Percentiles rank a stretch among this genome's conserved stretches.
Conservation (phyloP, 2,329 filamentous ascomycete genomes). For the Ophiobolus disseminans region DNA sequence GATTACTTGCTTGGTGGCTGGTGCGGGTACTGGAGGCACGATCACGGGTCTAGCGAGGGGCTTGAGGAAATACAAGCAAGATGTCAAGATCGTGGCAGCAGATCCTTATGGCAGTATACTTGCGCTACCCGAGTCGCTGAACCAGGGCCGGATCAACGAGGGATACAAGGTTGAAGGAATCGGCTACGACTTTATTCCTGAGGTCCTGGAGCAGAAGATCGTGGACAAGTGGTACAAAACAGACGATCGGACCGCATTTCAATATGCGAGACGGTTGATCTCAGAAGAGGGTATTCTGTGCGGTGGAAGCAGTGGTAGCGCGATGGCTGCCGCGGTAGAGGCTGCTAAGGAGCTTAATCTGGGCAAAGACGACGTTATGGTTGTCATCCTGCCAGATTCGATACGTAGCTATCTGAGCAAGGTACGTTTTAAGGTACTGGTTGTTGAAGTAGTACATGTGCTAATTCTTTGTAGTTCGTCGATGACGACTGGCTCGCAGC, state of each 20-base stretch:
- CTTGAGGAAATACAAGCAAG: constrained; percentile 82
- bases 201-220: constrained; percentile 79
- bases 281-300: constrained; percentile 93
- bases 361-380: constrained; percentile 82
- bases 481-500: constrained; percentile 99
- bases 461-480: constrained; percentile 68
- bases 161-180: constrained; percentile 98
- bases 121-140: constrained; percentile 79
- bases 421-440: constrained; percentile 44
- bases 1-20: constrained; percentile 83
- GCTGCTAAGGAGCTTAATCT: constrained; percentile 80
- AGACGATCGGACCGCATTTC: constrained; percentile 88
- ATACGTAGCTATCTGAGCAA: constrained; percentile 98
- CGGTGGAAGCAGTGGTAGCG: constrained; percentile 91
- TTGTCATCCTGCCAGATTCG: constrained; percentile 92
- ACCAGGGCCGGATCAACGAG: constrained; percentile 80
- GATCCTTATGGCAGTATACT: constrained; percentile 93
- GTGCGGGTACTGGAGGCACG: constrained; percentile 93
- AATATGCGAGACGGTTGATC: constrained; percentile 87
- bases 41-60: constrained; percentile 89
- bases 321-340: constrained; percentile 80
- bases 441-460: neutral
- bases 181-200: constrained; percentile 96
- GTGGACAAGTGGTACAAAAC: constrained; percentile 99
- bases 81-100: constrained; percentile 88